Evolutionary conservation across 2,329 filamentous ascomycete species (phyloP), one percentile per base, ranked within the genome.

Genomic region (Claviceps paspali): DNA sequence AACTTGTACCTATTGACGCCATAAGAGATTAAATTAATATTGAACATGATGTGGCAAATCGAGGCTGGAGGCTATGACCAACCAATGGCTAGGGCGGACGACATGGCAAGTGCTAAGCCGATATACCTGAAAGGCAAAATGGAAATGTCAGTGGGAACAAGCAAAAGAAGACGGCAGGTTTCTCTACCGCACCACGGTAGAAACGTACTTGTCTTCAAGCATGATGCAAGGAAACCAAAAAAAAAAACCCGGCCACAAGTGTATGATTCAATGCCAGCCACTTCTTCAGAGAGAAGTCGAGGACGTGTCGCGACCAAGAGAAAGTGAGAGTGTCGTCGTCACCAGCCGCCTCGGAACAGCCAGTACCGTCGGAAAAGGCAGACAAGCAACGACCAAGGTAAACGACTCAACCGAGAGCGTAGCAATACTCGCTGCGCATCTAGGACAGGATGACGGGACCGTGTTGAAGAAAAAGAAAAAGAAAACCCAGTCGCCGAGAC

Each of bases 61-160:
- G 14, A 18, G 17, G 22, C 21, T 2, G 24, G n/a, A 33, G 10
- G 26, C 11, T 35, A 57, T n/a, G n/a, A n/a, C 68, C 50, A 70
- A 82, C 80, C 81, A 61, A 86, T 86, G 46, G 79, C 79, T 53
- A 84, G 63, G 49, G 79, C 82, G 27, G 79, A 82, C 43, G 70
- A 68, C 55, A 86, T 77, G 67, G 81, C 81, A 59, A 86, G 62
- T 42, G 73, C 74, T 61, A 86, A 65, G 53, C 81, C 81, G 52
- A 86, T 75, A 54, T 85, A 86, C 66, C 81, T 84, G 52, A 17
- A n/a, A 52, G 14, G 9, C 10, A 21, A 19, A 22, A n/a, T n/a
- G n/a, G 9, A 15, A n/a, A 17, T 6, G 22, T 37, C 14, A 39
- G 33, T 21, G 4, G 17, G 6, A 21, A 9, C 12, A 5, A n/a